A percentile compares a stretch with the other conserved stretches of the same genome.
Evolutionary conservation across 306 rosid species (phyloP).

Genomic region (Lupinus albus): DNA sequence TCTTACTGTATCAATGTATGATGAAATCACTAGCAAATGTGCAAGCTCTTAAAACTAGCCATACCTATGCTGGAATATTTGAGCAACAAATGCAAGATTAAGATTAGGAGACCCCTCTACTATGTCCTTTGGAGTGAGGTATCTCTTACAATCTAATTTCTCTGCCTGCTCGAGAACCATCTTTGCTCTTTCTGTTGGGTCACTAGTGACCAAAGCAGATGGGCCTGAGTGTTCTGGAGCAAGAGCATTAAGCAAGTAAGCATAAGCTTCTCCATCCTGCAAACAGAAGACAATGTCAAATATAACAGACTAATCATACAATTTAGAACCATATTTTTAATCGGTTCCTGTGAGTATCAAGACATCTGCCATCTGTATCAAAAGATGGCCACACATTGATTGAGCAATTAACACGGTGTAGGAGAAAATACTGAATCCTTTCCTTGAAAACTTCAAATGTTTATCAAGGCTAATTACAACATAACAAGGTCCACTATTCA

Average conservation of each 20-base stretch:
- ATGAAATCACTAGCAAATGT: constrained; percentile 19
- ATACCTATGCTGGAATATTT: constrained; percentile 96
- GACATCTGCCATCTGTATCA: constrained; percentile 8
- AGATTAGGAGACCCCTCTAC: constrained; percentile 97
- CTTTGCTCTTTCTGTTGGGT: constrained; percentile 86
- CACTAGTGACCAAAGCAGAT: constrained; percentile 53
- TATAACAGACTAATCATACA: constrained; percentile 13
- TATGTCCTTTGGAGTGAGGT: constrained; percentile 90
- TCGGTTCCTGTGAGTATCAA: neutral
- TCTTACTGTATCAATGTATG: constrained; percentile 4
- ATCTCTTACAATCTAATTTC: constrained; percentile 89
- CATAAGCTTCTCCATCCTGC: constrained; percentile 98
- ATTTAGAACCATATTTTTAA: constrained; percentile 20
- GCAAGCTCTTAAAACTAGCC: constrained; percentile 41
- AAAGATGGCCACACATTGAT: constrained; percentile 16
- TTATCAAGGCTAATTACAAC: constrained; percentile 31
- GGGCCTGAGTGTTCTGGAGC: constrained; percentile 95
- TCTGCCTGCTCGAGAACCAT: constrained; percentile 95
- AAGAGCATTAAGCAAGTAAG: constrained; percentile 86
- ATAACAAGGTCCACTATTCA: constrained; percentile 31
- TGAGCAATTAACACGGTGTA: constrained; percentile 32
- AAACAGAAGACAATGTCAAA: constrained; percentile 44
- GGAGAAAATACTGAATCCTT: constrained; percentile 15
- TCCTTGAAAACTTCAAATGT: constrained; percentile 27
- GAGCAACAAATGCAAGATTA: constrained; percentile 99